phyloP scores from a whole-genome alignment of 2,329 filamentous ascomycete species.

The Kalmusia sp. region DNA sequence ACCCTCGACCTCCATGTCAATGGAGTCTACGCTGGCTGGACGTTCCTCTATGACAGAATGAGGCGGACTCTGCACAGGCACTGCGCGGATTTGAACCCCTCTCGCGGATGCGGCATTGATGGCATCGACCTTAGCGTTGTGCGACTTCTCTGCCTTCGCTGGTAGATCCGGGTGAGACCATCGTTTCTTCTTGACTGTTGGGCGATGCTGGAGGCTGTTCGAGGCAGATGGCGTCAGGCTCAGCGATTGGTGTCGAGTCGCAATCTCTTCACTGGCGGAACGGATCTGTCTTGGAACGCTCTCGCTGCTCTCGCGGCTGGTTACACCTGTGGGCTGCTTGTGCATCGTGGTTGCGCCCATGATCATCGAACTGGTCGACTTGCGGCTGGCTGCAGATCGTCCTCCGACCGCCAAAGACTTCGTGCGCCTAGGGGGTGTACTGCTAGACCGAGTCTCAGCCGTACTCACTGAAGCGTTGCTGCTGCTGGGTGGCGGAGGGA shows the following conservation, averaged over 20 bases:
- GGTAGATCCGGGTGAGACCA: constrained; percentile 51
- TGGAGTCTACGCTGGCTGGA: constrained; percentile 80
- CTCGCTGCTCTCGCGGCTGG: constrained; percentile 23
- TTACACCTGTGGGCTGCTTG: constrained; percentile 36
- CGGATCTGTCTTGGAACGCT: constrained; percentile 25
- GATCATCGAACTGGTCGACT: constrained; percentile 28
- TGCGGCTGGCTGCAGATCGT: constrained; percentile 37
- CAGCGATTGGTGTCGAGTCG: constrained; percentile 37
- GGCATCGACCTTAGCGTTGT: constrained; percentile 40
- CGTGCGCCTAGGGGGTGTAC: constrained; percentile 28
- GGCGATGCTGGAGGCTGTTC: constrained; percentile 38
- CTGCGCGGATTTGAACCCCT: constrained; percentile 11
- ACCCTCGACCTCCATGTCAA: constrained; percentile 85
- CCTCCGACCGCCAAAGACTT: constrained; percentile 40
- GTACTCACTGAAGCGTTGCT: constrained; percentile 28
- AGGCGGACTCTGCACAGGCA: constrained; percentile 41
- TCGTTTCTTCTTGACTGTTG: constrained; percentile 44
- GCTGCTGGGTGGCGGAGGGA: constrained; percentile 24
- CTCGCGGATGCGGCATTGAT: constrained; percentile 26
- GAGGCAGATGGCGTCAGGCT: constrained; percentile 29
- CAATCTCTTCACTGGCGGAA: constrained; percentile 39
- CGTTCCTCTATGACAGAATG: constrained; percentile 70
- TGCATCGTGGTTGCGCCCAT: constrained; percentile 29
- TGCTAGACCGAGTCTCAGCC: constrained; percentile 24
- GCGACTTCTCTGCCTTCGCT: constrained; percentile 44